Evolutionary conservation across 1,139 yeast genomes (phyloP).

Genomic region (Arxiozyma slooffiae): DNA sequence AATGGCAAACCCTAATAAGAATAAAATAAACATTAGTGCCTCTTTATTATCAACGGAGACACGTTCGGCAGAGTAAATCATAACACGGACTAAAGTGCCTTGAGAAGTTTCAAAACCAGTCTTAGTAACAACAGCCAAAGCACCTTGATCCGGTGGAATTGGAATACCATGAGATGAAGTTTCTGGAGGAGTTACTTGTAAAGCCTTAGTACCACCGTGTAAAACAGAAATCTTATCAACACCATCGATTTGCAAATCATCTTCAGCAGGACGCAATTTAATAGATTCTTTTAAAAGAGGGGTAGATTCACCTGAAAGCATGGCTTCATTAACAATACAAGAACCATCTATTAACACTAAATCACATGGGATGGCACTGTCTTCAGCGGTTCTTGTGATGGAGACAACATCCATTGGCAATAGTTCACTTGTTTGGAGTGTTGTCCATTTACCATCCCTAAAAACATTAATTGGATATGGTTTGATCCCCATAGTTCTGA

Average conservation of each 20-base stretch:
- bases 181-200: conserved; percentile 75
- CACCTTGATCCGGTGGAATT: conserved; percentile 82
- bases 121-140: conserved; percentile 78
- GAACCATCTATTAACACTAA: conserved; percentile 75
- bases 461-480: conserved; percentile 71
- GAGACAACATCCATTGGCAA: conserved; percentile 92
- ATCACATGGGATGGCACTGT: conserved; percentile 94
- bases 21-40: conserved; percentile 83
- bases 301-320: conserved; percentile 97
- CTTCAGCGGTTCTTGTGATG: conserved; percentile 78
- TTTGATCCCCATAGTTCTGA: conserved; percentile 94
- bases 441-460: conserved; percentile 63
- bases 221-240: conserved; percentile 80
- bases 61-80: conserved; percentile 95
- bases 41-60: conserved; percentile 94
- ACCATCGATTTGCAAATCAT: conserved; percentile 62
- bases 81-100: conserved; percentile 93
- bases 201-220: conserved; percentile 94
- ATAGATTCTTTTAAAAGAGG: conserved; percentile 91
- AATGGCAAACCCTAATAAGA: conserved; percentile 81
- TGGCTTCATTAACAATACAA: conserved; percentile 92
- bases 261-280: conserved; percentile 67
- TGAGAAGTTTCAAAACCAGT: conserved; percentile 98
- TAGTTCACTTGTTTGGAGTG: conserved; percentile 60
- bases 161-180: conserved; percentile 36